Base-by-base conservation (phyloP, 306 rosid genomes). In the Pterocarpus macrocarpus region DNA sequence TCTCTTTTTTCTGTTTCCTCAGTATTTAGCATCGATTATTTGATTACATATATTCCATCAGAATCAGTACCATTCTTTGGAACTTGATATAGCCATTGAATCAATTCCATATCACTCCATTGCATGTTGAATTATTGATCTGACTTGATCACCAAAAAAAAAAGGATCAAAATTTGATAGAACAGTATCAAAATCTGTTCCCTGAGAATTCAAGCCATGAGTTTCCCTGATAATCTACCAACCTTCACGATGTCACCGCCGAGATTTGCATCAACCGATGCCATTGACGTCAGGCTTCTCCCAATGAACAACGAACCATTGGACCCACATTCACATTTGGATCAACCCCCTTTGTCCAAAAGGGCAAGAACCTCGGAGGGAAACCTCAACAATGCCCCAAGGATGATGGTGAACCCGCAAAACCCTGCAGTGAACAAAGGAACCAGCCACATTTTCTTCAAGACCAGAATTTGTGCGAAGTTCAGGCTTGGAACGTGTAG, bases 401-500 rank as follows among this genome's bases (percentile, higher is more conserved):
- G 84, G 53, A 45, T 64, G 81, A 33, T 2, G 36, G 75, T 63
- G 84, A 88, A 62, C 36, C 87, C 86, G 1, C 78, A 77, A 8
- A 85, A 82, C 53, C 90, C 83, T 17, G 81, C 85, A 4, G 8
- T 67, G 52, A 95, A 89, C 76, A 91, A 81, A 79, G 92, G 97
- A 33, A 81, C 81, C 0, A 85, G 71, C 80, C 90, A 90, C 72
- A 85, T 96, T 49, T 96, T 96, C 89, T 96, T 56, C 78, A 96
- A 96, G 94, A 96, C 99, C 7, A 90, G 98, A n/a, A 69, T 89
- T 56, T 96, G 99, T 77, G 91, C 88, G 2, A 96, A 90, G 67
- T 96, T 90, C 82, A 87, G 76, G 28, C n/a, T 64, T 69, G 97
- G 97, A 16, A 52, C 68, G 16, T 96, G 99, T 61, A 88, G 97